phyloP scores from a whole-genome alignment of 2,329 filamentous ascomycete genomes.

The Cladosporium sp. region DNA sequence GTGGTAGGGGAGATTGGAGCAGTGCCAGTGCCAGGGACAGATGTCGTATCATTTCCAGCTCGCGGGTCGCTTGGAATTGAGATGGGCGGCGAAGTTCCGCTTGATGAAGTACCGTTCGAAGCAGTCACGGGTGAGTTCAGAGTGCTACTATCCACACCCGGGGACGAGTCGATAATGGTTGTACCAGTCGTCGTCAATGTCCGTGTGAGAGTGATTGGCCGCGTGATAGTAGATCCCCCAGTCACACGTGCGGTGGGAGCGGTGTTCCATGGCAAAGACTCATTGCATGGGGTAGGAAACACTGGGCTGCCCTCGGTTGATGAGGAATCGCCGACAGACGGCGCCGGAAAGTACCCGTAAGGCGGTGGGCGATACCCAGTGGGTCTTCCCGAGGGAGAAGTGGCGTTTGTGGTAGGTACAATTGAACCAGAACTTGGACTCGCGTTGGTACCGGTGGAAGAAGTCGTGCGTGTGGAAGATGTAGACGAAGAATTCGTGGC shows the following conservation, averaged over 20 bases:
- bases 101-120: neutral
- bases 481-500: too few species aligned
- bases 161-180: neutral
- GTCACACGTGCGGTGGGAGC: constrained; percentile 2
- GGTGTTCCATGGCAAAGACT: neutral
- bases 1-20: constrained; percentile 4
- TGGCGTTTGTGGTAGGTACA: neutral
- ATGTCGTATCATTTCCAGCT: constrained; percentile 1
- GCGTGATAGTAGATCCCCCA: constrained; percentile 1
- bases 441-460: neutral
- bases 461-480: too few species aligned
- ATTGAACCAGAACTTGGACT: neutral
- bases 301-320: constrained; percentile 2
- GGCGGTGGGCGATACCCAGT: neutral
- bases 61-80: constrained; percentile 1
- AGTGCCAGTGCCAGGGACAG: constrained; percentile 1
- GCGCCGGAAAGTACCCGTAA: constrained; percentile 5
- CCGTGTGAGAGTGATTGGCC: constrained; percentile 4
- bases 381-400: neutral
- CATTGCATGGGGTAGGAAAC: constrained; percentile 7
- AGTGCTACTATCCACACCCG: neutral
- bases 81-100: constrained; percentile 1
- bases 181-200: neutral
- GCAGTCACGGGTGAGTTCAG: neutral
- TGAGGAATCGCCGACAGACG: neutral